These are phyloP conservation scores for Stemphylium vesicarium DNA, from an alignment of 2,329 filamentous ascomycete species.

Conservation along the genomic window DNA sequence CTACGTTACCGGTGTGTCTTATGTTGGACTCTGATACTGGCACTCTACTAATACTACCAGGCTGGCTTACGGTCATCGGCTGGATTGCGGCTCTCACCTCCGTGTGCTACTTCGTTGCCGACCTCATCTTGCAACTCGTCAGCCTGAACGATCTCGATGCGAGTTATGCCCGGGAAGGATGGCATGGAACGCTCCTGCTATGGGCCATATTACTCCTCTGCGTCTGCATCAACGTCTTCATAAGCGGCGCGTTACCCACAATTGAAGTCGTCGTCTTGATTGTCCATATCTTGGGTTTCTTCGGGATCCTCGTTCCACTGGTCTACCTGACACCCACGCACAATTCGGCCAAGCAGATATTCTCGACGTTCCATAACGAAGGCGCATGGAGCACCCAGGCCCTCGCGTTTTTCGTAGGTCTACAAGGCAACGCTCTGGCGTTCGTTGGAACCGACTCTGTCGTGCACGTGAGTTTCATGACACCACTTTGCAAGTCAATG, in stretches of 20 bases:
- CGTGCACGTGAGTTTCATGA: constrained; percentile 41
- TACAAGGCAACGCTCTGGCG: constrained; percentile 48
- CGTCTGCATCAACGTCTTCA: constrained; percentile 55
- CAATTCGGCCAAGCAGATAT: constrained; percentile 49
- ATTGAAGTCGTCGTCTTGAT: constrained; percentile 59
- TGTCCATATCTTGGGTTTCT: constrained; percentile 60
- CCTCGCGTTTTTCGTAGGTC: constrained; percentile 54
- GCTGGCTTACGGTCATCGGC: constrained; percentile 54
- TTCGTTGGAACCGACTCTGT: constrained; percentile 49
- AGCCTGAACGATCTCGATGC: constrained; percentile 49
- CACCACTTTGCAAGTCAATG: too few relatives aligned
- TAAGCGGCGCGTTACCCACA: constrained; percentile 55
- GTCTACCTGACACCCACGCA: constrained; percentile 48
- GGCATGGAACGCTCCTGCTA: constrained; percentile 60
- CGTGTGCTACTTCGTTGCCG: constrained; percentile 45
- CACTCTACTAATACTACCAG: constrained; percentile 27
- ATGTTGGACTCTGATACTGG: background rate
- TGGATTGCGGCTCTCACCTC: constrained; percentile 52
- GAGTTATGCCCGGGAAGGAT: constrained; percentile 49
- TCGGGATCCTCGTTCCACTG: constrained; percentile 56
- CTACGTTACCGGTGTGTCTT: constrained; percentile 50
- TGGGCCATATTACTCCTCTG: constrained; percentile 53
- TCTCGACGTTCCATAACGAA: constrained; percentile 56
- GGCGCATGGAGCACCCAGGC: constrained; percentile 54
- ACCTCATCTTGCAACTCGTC: constrained; percentile 42